These are phyloP conservation scores for Baorangia bicolor DNA, from an alignment of 768 basidiomycete species.

Conservation along the genomic window DNA sequence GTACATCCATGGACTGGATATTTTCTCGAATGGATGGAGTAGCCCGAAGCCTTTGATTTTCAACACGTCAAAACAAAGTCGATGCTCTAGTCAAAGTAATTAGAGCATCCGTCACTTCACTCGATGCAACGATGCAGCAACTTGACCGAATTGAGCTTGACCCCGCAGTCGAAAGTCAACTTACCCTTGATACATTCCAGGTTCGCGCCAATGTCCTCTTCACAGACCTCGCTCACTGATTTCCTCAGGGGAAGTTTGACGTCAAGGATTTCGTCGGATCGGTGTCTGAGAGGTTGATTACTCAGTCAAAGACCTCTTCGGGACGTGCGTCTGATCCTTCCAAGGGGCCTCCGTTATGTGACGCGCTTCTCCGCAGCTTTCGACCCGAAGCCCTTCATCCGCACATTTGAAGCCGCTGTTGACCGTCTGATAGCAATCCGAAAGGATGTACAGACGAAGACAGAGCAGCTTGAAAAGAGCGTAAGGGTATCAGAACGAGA, in stretches of 20 bases:
- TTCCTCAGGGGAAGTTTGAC: slow-evolving; percentile 78
- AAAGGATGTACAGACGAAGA: slow-evolving; percentile 86
- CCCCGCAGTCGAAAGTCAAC: slow-evolving; percentile 51
- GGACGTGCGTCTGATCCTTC: slow-evolving; percentile 61
- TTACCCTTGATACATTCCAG: slow-evolving; percentile 56
- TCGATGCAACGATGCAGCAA: slow-evolving; percentile 24
- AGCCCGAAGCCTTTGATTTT: slow-evolving; percentile 20
- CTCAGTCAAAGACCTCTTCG: slow-evolving; percentile 77
- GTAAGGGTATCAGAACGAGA: slow-evolving; percentile 88
- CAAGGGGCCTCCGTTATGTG: not conserved
- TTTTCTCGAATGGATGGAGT: not conserved
- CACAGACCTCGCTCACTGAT: slow-evolving; percentile 6
- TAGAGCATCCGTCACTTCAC: not conserved
- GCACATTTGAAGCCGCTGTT: slow-evolving; percentile 88
- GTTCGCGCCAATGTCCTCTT: slow-evolving; percentile 28
- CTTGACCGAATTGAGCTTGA: slow-evolving; percentile 40
- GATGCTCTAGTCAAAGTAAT: not conserved
- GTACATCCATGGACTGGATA: slow-evolving; percentile 39
- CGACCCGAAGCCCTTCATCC: slow-evolving; percentile 89
- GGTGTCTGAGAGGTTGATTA: slow-evolving; percentile 85
- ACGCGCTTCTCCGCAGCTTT: slow-evolving; percentile 58
- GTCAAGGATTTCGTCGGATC: slow-evolving; percentile 85
- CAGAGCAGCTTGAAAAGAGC: slow-evolving; percentile 89
- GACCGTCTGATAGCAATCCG: slow-evolving; percentile 85
- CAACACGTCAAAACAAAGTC: slow-evolving; percentile 34